Evolutionary conservation across 352 stramenopile genomes (phyloP).

Genomic region (Pythium volutum): DNA sequence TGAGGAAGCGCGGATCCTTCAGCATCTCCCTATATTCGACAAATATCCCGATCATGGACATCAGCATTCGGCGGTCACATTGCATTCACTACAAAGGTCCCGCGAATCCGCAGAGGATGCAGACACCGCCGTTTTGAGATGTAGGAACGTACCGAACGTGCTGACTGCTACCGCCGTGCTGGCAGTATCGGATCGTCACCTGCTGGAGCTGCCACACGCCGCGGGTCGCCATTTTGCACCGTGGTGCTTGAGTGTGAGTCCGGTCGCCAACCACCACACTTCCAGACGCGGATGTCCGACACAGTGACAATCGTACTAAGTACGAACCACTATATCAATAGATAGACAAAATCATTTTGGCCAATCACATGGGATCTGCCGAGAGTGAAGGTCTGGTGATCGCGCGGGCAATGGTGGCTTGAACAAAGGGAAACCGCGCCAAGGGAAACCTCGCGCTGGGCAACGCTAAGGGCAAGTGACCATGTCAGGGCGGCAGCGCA

Average conservation of each 20-base stretch:
- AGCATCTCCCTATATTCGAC: slow-evolving; percentile 54
- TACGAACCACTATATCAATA: slow-evolving; percentile 16
- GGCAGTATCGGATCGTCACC: slow-evolving; percentile 51
- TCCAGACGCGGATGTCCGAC: background rate
- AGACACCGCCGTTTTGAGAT: too few relatives aligned
- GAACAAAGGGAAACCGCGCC: slow-evolving; percentile 18
- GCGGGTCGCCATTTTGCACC: slow-evolving; percentile 35
- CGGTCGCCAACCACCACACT: slow-evolving; percentile 30
- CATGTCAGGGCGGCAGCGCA: slow-evolving; percentile 36
- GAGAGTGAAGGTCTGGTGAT: slow-evolving; percentile 26
- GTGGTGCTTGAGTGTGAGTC: slow-evolving; percentile 7
- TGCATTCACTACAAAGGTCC: background rate
- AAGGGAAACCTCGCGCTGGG: slow-evolving; percentile 6
- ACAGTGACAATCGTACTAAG: slow-evolving; percentile 7
- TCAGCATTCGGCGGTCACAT: background rate
- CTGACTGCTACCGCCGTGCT: slow-evolving; percentile 58
- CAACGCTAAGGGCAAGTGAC: background rate
- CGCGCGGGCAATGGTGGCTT: slow-evolving; percentile 9
- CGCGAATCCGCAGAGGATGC: background rate
- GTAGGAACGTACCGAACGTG: slow-evolving; percentile 44
- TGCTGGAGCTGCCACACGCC: slow-evolving; percentile 48
- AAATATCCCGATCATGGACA: background rate
- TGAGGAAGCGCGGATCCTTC: slow-evolving; percentile 68
- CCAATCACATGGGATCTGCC: slow-evolving; percentile 12
- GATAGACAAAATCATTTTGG: slow-evolving; percentile 5